Conservation (phyloP, 441 rosid genomes). For the Populus hybrid region DNA sequence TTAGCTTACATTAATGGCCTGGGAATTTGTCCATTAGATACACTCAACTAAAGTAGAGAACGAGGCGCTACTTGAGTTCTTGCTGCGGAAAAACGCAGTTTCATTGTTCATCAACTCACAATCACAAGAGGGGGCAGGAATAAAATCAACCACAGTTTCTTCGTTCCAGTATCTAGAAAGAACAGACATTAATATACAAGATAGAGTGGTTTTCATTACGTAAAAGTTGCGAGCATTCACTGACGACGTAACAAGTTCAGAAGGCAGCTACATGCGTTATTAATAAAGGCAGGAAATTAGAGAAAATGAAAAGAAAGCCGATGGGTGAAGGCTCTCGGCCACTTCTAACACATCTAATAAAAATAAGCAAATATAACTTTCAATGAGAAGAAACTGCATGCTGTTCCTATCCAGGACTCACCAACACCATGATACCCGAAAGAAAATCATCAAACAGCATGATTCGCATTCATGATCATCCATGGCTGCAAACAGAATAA, state of each 20-base stretch:
- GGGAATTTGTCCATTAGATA: too few species aligned
- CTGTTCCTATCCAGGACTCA: slow-evolving; percentile 26
- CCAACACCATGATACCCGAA: slow-evolving; percentile 14
- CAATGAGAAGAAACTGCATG: slow-evolving; percentile 19
- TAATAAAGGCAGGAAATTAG: neutral
- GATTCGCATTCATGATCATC: slow-evolving; percentile 34
- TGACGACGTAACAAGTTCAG: slow-evolving; percentile 13
- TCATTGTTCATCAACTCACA: neutral
- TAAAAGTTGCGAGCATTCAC: neutral
- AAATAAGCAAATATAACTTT: slow-evolving; percentile 19
- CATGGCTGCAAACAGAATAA: slow-evolving; percentile 62
- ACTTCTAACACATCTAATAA: slow-evolving; percentile 42
- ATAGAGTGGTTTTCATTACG: neutral
- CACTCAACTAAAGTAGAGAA: neutral
- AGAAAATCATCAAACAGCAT: slow-evolving; percentile 17
- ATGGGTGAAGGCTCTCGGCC: slow-evolving; percentile 45
- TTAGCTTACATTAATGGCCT: too few species aligned
- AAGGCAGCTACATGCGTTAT: slow-evolving; percentile 22
- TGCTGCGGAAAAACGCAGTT: neutral
- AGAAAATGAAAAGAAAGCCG: slow-evolving; percentile 21
- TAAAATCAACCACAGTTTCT: neutral
- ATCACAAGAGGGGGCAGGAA: neutral
- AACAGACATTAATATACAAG: neutral
- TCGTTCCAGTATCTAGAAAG: neutral
- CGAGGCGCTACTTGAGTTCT: neutral